Evolutionary conservation across 208 protist genomes (phyloP), one percentile per base, ranked within the genome.

Genomic region (Trypanosoma scelopori): DNA sequence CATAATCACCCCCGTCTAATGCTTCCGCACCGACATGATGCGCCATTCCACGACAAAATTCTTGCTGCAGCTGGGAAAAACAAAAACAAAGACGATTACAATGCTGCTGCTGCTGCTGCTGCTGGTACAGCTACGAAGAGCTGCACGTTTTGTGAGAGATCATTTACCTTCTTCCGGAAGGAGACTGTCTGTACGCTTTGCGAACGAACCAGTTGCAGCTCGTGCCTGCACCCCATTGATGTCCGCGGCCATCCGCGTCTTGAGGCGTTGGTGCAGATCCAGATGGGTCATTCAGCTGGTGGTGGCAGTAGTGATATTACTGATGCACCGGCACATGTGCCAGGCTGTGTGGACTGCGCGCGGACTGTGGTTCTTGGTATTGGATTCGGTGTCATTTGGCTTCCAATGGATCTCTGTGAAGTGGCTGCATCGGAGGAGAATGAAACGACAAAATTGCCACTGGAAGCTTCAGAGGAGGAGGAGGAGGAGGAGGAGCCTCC

Each of bases 161-260:
- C 76, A 27, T 94, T 85, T 74, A 81, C 72, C 32, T 84, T 94
- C 57, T 94, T 91, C 67, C 78, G 89, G 7, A 81, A 83, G 49
- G 75, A 77, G 18, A 43, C 53, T n/a, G 61, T 58, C 28, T 94
- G 89, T 57, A 77, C 74, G 5, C 42, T 92, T 48, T 94, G 89
- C 55, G 65, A 85, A 27, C 82, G 83, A 27, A 76, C 68, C 9
- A 71, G 70, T 43, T 94, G 88, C 64, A 62, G 66, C 16, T 83
- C 81, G 3, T 94, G 88, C 61, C 74, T 92, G 20, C 61, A 71
- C 39, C 55, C 68, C 32, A 77, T 93, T 48, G 80, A 89, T 20
- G 61, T 72, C 22, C 71, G 70, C 18, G 63, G 67, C 23, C 58
- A 65, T 30, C 71, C 51, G 9, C 55, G 74, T 43, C 67, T 81